Evolutionary conservation across 2,329 filamentous ascomycete genomes (phyloP).

Genomic region (Plectosphaerella cucumerina): DNA sequence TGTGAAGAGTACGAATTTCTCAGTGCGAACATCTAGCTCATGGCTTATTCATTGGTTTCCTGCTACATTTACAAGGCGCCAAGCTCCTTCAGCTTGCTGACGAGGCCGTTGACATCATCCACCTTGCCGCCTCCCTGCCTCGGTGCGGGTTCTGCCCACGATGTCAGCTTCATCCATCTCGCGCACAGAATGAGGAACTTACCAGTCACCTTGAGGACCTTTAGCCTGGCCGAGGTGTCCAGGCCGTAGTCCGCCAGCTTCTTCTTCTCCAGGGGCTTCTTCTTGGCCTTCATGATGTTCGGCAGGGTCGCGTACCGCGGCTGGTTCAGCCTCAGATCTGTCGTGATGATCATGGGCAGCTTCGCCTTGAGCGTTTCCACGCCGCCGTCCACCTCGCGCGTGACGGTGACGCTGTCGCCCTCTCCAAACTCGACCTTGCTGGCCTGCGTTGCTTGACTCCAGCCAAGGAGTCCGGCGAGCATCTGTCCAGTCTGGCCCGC

Average conservation of each 20-base stretch:
- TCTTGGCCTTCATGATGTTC: conserved; percentile 99
- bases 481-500: conserved; percentile 96
- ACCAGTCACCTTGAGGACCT: conserved; percentile 86
- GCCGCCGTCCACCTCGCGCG: conserved; percentile 91
- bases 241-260: conserved; percentile 77
- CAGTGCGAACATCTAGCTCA: too few relatives aligned
- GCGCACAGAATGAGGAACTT: conserved; percentile 27
- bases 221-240: conserved; percentile 70
- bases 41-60: too few relatives aligned
- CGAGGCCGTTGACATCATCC: conserved; percentile 92
- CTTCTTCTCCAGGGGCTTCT: conserved; percentile 97
- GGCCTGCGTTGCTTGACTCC: conserved; percentile 94
- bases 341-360: conserved; percentile 91
- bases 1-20: too few relatives aligned
- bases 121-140: conserved; percentile 95
- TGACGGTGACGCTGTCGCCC: conserved; percentile 69
- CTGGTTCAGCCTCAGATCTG: conserved; percentile 90
- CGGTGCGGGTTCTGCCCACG: conserved; percentile 67
- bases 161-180: not conserved
- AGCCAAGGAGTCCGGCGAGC: conserved; percentile 86
- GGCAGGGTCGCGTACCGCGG: conserved; percentile 92
- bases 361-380: conserved; percentile 83
- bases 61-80: conserved; percentile 65
- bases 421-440: conserved; percentile 75
- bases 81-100: conserved; percentile 91